Evolutionary conservation across 768 basidiomycete genomes (phyloP).

Genomic region (Russula olivacea): DNA sequence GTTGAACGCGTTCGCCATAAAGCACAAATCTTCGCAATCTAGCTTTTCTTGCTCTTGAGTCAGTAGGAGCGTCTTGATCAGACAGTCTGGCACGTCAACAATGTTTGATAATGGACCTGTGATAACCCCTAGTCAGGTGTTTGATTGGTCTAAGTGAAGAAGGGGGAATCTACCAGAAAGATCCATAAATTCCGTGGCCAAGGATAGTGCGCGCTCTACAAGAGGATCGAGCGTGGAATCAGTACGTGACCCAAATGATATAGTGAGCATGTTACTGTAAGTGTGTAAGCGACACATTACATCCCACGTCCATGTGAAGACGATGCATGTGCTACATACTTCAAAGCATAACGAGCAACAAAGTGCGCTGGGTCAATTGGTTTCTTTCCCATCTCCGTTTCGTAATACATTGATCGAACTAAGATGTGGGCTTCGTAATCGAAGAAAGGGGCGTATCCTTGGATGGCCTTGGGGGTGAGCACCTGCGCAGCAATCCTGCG

Average conservation of each 20-base stretch:
- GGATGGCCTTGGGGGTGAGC: slow-evolving; percentile 35
- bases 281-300: slow-evolving; percentile 13
- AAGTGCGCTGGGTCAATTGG: slow-evolving; percentile 39
- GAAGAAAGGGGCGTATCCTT: slow-evolving; percentile 34
- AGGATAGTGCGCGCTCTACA: slow-evolving; percentile 33
- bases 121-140: background rate
- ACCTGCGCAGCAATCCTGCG: slow-evolving; percentile 36
- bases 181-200: slow-evolving; percentile 43
- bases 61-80: slow-evolving; percentile 33
- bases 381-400: slow-evolving; percentile 30
- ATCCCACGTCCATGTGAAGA: background rate
- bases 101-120: slow-evolving; percentile 41
- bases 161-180: slow-evolving; percentile 26
- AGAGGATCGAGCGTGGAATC: slow-evolving; percentile 37
- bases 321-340: slow-evolving; percentile 14
- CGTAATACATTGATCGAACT: slow-evolving; percentile 35
- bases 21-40: slow-evolving; percentile 33
- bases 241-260: slow-evolving; percentile 41
- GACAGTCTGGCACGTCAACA: slow-evolving; percentile 38
- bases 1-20: slow-evolving; percentile 34
- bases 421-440: slow-evolving; percentile 39
- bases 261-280: slow-evolving; percentile 42
- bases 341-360: slow-evolving; percentile 35
- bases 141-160: too few species aligned
- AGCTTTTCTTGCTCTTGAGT: slow-evolving; percentile 30